Percentiles rank a stretch among this genome's conserved stretches.
phyloP scores from a whole-genome alignment of 1,284 basidiomycete genomes.

The Cutaneotrichosporon sp. region DNA sequence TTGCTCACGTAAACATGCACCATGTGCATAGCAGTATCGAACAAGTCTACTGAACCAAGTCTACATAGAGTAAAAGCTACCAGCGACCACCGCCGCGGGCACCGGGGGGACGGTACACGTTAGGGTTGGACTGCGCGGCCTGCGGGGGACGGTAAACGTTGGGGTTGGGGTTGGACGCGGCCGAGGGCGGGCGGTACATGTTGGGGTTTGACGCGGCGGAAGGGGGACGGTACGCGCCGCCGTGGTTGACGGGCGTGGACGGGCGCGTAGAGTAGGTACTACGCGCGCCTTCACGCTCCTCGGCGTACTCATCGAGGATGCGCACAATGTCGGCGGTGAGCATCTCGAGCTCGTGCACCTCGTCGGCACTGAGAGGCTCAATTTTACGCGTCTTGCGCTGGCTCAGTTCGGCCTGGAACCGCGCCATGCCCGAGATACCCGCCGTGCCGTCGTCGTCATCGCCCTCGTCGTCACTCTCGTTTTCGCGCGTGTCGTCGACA shows the following conservation, averaged over 20 bases:
- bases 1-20: too few species aligned
- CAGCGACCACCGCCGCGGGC: neutral
- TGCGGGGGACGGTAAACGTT: slow-evolving; percentile 4
- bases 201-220: neutral
- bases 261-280: slow-evolving; percentile 23
- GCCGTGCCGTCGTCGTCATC: slow-evolving; percentile 47
- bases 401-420: slow-evolving; percentile 13
- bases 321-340: slow-evolving; percentile 68
- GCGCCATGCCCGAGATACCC: neutral
- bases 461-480: slow-evolving; percentile 59
- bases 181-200: slow-evolving; percentile 6
- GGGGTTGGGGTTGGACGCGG: neutral
- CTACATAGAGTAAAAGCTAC: too few species aligned
- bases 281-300: slow-evolving; percentile 35
- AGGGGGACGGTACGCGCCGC: slow-evolving; percentile 6
- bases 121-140: neutral
- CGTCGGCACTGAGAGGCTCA: slow-evolving; percentile 56
- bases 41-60: too few species aligned
- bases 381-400: slow-evolving; percentile 18
- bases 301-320: slow-evolving; percentile 53
- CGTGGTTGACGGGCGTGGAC: slow-evolving; percentile 8
- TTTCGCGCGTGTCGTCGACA: slow-evolving; percentile 46
- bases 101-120: slow-evolving; percentile 9
- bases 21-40: too few species aligned
- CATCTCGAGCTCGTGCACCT: slow-evolving; percentile 67